These are phyloP conservation scores for Santalum album DNA, from an alignment of 164 flowering plant genomes.

Conservation along the genomic window DNA sequence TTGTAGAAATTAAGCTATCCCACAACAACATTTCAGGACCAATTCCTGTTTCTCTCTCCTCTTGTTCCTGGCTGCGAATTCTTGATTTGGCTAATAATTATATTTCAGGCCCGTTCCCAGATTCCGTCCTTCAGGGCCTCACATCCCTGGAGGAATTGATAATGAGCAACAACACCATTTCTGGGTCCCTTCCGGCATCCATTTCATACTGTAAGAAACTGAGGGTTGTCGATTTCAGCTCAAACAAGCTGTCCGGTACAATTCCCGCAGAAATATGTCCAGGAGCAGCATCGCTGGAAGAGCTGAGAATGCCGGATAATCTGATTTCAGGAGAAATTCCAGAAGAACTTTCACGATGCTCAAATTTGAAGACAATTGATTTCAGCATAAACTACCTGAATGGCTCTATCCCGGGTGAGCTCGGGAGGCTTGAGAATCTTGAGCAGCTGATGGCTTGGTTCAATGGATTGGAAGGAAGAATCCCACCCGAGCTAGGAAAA, in stretches of 20 bases:
- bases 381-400: conserved; percentile 73
- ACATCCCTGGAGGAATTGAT: conserved; percentile 46
- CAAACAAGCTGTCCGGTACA: conserved; percentile 59
- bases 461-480: conserved; percentile 59
- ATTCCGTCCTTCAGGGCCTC: conserved; percentile 37
- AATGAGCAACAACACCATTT: conserved; percentile 55
- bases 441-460: conserved; percentile 88
- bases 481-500: conserved; percentile 9
- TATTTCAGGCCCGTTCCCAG: conserved; percentile 60
- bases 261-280: conserved; percentile 65
- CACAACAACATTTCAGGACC: conserved; percentile 62
- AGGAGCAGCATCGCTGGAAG: conserved; percentile 54
- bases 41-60: conserved; percentile 43
- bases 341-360: conserved; percentile 36
- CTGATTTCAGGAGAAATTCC: conserved; percentile 58
- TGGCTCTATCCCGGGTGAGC: conserved; percentile 60
- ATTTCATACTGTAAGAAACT: conserved; percentile 47
- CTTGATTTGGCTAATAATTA: conserved; percentile 70
- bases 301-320: conserved; percentile 71
- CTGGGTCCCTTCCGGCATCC: conserved; percentile 56
- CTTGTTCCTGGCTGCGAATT: conserved; percentile 51
- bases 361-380: conserved; percentile 56
- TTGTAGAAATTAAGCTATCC: conserved; percentile 40
- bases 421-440: conserved; percentile 60
- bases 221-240: conserved; percentile 55